phyloP scores from a whole-genome alignment of 2,329 filamentous ascomycete genomes.

The Venturia nashicola region DNA sequence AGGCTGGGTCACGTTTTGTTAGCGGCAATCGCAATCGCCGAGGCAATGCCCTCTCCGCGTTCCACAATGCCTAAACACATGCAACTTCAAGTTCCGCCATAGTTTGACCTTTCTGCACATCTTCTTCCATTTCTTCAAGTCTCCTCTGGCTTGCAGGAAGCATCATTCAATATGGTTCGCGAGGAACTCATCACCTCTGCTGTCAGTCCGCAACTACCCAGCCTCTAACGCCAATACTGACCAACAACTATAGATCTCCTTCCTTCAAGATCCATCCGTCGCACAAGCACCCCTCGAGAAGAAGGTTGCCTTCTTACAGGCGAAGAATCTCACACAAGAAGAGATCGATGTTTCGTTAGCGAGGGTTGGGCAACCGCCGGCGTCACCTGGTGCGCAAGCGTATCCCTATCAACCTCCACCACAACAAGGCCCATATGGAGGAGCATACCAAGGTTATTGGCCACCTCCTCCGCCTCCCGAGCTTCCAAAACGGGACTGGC shows the following conservation, averaged over 20 bases:
- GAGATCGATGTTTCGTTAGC: constrained; percentile 80
- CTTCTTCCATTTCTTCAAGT: background rate
- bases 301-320: constrained; percentile 81
- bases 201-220: constrained; percentile 22
- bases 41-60: background rate
- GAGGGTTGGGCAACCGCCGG: constrained; percentile 51
- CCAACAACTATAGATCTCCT: constrained; percentile 33
- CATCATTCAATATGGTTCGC: constrained; percentile 53
- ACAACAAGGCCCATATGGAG: constrained; percentile 30
- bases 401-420: constrained; percentile 34
- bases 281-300: constrained; percentile 84
- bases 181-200: constrained; percentile 86
- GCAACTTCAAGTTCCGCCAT: background rate
- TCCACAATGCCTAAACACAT: background rate
- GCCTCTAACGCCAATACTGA: constrained; percentile 14
- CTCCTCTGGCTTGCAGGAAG: background rate
- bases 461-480: constrained; percentile 39
- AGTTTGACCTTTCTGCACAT: background rate
- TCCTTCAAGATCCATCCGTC: constrained; percentile 90
- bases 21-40: background rate
- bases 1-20: background rate
- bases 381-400: constrained; percentile 25
- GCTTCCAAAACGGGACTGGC: constrained; percentile 77
- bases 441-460: constrained; percentile 40
- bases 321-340: constrained; percentile 93